A percentile compares a stretch with the other conserved stretches of the same genome.
These are phyloP conservation scores for Salix arbutifolia DNA, from an alignment of 345 rosid species.

Conservation along the genomic window DNA sequence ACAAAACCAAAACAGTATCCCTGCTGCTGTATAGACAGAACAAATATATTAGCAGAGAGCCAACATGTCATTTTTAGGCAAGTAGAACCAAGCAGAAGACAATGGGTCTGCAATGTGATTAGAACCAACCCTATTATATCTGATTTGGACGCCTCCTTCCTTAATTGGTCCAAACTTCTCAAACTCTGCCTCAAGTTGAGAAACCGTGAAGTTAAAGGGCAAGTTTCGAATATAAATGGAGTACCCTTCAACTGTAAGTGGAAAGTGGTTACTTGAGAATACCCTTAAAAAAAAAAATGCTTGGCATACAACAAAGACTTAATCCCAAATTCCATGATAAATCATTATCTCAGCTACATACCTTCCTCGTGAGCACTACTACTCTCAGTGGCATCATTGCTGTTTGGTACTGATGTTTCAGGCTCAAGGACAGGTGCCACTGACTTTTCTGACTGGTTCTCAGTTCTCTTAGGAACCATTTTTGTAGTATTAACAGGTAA, in stretches of 20 bases:
- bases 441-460: conserved; percentile 2
- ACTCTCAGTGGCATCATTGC: conserved; percentile 15
- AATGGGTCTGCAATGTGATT: neutral
- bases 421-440: conserved; percentile 12
- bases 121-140: conserved; percentile 22
- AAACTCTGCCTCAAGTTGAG: conserved; percentile 25
- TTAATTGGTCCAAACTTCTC: conserved; percentile 28
- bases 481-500: conserved; percentile 5
- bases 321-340: neutral
- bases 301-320: neutral
- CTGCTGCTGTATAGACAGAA: conserved; percentile 19
- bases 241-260: conserved; percentile 24
- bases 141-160: conserved; percentile 27
- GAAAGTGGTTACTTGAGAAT: neutral
- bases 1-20: conserved; percentile 32
- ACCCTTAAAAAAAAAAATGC: neutral
- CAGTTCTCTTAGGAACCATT: conserved; percentile 15
- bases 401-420: conserved; percentile 15
- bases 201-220: conserved; percentile 11
- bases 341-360: neutral
- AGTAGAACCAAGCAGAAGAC: neutral
- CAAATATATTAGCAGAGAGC: neutral
- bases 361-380: conserved; percentile 20
- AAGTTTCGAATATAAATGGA: conserved; percentile 26
- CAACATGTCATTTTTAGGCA: neutral